These are phyloP conservation scores for Camellia japonica DNA, from an alignment of 148 eudicot species.

Conservation along the genomic window DNA sequence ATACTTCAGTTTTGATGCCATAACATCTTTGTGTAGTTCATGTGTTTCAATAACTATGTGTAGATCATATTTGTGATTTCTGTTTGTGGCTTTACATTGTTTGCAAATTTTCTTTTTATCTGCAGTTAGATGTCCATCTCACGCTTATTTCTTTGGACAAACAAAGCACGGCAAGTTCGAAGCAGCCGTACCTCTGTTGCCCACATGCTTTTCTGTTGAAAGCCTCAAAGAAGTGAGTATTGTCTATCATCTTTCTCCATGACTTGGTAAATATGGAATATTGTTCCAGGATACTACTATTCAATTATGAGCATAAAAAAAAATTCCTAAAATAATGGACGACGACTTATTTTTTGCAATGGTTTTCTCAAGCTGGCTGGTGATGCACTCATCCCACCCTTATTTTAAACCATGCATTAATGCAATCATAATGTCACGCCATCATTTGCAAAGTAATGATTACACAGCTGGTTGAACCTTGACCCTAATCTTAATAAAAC, in stretches of 20 bases:
- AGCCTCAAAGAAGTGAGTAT: slow-evolving; percentile 24
- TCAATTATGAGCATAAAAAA: no score
- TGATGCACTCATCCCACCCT: slow-evolving; percentile 8
- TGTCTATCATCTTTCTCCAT: slow-evolving; percentile 7
- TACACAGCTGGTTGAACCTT: not conserved
- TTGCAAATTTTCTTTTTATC: slow-evolving; percentile 10
- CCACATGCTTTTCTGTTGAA: slow-evolving; percentile 15
- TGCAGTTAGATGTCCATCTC: slow-evolving; percentile 30
- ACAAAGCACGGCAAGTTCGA: slow-evolving; percentile 18
- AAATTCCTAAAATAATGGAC: no score
- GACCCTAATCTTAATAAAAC: not conserved
- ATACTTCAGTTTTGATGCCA: slow-evolving; percentile 2
- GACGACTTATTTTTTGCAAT: not conserved
- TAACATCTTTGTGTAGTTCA: not conserved
- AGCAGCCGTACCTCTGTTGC: slow-evolving; percentile 24
- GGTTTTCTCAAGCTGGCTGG: slow-evolving; percentile 12
- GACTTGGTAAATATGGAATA: not conserved
- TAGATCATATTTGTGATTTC: not conserved
- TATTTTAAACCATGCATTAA: not conserved
- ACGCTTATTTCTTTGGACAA: slow-evolving; percentile 28
- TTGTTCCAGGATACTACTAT: not conserved
- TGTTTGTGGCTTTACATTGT: not conserved
- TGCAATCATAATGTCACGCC: not conserved
- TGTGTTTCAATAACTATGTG: not conserved
- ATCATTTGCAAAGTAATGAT: not conserved